phyloP scores from a whole-genome alignment of 257 asterid genomes.

The Vinca minor region DNA sequence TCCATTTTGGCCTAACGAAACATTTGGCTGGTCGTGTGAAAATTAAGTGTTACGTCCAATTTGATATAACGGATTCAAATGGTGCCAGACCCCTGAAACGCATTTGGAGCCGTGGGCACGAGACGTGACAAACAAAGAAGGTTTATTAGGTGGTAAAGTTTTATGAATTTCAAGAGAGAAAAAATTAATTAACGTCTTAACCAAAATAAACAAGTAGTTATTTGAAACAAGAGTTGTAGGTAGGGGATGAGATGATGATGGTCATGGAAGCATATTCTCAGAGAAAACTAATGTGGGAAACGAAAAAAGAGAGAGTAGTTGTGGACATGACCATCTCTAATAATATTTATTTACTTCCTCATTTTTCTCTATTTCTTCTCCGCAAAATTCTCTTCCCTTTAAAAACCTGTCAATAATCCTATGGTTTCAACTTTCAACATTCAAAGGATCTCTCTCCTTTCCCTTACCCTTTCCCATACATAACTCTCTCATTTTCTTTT shows the following conservation, averaged over 20 bases:
- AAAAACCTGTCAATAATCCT: constrained; percentile 12
- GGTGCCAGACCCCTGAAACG: too few relatives aligned
- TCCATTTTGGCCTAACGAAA: too few relatives aligned
- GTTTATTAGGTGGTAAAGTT: too few relatives aligned
- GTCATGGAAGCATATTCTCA: constrained; percentile 14
- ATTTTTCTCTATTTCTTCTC: constrained; percentile 19
- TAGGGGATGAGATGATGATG: neutral
- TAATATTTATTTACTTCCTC: constrained; percentile 17
- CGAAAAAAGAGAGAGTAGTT: constrained; percentile 24
- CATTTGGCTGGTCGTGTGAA: too few relatives aligned
- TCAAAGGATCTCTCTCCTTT: constrained; percentile 9
- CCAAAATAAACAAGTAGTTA: too few relatives aligned
- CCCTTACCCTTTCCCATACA: neutral
- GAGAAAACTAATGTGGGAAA: neutral
- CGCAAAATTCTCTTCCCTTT: constrained; percentile 14
- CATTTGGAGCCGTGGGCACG: too few relatives aligned
- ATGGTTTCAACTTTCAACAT: constrained; percentile 12
- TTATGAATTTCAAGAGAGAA: too few relatives aligned
- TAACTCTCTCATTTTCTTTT: neutral
- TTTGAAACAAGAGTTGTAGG: too few relatives aligned
- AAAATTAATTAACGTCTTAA: too few relatives aligned
- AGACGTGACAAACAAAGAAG: too few relatives aligned
- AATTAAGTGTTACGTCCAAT: too few relatives aligned
- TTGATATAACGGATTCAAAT: too few relatives aligned
- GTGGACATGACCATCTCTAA: constrained; percentile 23